phyloP scores from a whole-genome alignment of 805 yeast species.

The Cyberlindnera galapagoensis region DNA sequence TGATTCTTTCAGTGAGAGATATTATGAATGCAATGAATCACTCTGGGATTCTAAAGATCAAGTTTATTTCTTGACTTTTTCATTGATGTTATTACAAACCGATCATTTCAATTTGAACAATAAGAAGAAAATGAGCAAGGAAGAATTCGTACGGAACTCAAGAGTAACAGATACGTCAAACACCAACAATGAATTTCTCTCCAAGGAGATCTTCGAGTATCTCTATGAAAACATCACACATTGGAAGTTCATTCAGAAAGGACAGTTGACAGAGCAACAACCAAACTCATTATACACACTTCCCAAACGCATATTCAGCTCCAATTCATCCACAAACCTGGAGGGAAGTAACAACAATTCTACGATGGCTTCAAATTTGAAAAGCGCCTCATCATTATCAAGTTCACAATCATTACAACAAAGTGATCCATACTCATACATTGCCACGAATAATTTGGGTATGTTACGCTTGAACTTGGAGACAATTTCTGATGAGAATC shows the following conservation, averaged over 20 bases:
- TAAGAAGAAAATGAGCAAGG: conserved; percentile 58
- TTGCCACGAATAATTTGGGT: conserved; percentile 23
- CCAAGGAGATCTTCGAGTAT: conserved; percentile 44
- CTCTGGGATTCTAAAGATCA: conserved; percentile 39
- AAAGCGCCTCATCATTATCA: conserved; percentile 19
- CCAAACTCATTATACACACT: conserved; percentile 11
- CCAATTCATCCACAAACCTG: conserved; percentile 19
- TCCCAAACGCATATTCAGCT: conserved; percentile 21
- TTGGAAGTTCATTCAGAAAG: conserved; percentile 46
- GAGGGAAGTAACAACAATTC: conserved; percentile 7
- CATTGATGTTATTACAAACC: conserved; percentile 67
- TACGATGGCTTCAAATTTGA: conserved; percentile 8
- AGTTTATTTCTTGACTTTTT: conserved; percentile 56
- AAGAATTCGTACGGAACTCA: conserved; percentile 50
- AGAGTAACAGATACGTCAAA: conserved; percentile 24
- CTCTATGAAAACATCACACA: conserved; percentile 62
- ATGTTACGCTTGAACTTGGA: conserved; percentile 18
- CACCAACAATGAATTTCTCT: conserved; percentile 21
- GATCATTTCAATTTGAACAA: conserved; percentile 65
- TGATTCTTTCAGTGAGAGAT: conserved; percentile 48
- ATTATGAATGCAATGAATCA: conserved; percentile 25
- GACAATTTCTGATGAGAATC: conserved; percentile 5
- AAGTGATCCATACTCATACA: conserved; percentile 32
- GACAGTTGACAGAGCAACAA: conserved; percentile 20
- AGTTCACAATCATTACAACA: conserved; percentile 21